phyloP scores from a whole-genome alignment of 345 rosid genomes.

The Brassica nigra region DNA sequence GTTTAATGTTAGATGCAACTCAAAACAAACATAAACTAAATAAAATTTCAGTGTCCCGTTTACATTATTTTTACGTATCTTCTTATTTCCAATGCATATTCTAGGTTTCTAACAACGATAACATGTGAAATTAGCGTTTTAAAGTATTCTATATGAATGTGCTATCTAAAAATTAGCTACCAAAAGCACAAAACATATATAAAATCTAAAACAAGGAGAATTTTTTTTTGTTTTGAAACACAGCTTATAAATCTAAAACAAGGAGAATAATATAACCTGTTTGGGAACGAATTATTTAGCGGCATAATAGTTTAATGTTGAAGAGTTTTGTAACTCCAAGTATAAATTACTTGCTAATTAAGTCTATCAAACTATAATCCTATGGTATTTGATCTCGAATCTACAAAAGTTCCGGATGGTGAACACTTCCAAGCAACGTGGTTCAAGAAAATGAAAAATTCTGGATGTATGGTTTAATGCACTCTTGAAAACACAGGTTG shows the following conservation, averaged over 20 bases:
- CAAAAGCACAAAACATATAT: neutral
- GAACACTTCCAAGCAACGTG: neutral
- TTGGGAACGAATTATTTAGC: constrained; percentile 1
- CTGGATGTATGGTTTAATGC: neutral
- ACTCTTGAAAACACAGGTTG: neutral
- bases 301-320: neutral
- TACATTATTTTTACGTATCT: neutral
- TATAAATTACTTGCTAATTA: neutral
- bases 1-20: neutral
- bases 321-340: neutral
- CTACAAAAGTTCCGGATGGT: neutral
- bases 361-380: neutral
- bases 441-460: neutral
- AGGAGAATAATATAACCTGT: neutral
- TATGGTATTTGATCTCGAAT: neutral
- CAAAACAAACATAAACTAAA: neutral
- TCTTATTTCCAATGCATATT: neutral
- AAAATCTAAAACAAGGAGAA: neutral
- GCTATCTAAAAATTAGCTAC: neutral
- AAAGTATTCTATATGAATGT: neutral
- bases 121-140: neutral
- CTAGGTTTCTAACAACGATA: neutral
- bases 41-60: neutral
- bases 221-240: too few species aligned
- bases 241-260: too few species aligned